Base-by-base conservation (phyloP, 2,329 filamentous ascomycete species). In the Monosporascus sp. region DNA sequence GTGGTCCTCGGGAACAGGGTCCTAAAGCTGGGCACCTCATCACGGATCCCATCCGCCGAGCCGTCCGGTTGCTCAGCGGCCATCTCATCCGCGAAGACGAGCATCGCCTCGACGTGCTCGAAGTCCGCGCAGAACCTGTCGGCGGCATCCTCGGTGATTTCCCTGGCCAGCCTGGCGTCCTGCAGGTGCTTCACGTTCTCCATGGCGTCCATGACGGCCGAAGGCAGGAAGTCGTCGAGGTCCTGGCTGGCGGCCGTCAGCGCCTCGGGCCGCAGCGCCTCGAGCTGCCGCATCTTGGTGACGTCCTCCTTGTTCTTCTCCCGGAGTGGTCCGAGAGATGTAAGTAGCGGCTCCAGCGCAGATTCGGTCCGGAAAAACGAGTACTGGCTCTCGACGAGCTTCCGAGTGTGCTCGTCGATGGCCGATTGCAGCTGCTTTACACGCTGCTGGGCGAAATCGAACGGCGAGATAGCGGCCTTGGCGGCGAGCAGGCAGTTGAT, bases 221-320 rank as follows among this genome's bases (percentile, higher is more conserved):
- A 95, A 0, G 94, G 92, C 24, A 99, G 75, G 72, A 97, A 99
- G 55, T 90, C 85, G 65, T 99, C 94, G 6, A 99, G 77, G 41
- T 79, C 81, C 62, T 92, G 89, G 62, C 89, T 89, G 2, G 87
- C 84, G 48, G 77, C 72, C 1, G 80, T 72, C n/a, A 97, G 75
- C 0, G 78, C 70, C 5, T 78, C 72, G 0, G 82, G 78, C 54
- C 85, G 79, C 64, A 90, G 82, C 4, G 78, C 71, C 0, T 78
- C 74, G 1, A 87, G 74, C 1, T 65, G 65, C 1, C 75, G 66
- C 24, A 90, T 77, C 14, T 78, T 78, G 44, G 77, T 74, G 5
- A 89, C 68, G 48, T 83, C 77, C 15, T 76, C 64, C 31, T 72
- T 66, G 43, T 70, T 66, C 39, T 67, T 60, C 53, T 57, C 54